Conservation (phyloP, 257 asterid genomes). For the Mitragyna speciosa region DNA sequence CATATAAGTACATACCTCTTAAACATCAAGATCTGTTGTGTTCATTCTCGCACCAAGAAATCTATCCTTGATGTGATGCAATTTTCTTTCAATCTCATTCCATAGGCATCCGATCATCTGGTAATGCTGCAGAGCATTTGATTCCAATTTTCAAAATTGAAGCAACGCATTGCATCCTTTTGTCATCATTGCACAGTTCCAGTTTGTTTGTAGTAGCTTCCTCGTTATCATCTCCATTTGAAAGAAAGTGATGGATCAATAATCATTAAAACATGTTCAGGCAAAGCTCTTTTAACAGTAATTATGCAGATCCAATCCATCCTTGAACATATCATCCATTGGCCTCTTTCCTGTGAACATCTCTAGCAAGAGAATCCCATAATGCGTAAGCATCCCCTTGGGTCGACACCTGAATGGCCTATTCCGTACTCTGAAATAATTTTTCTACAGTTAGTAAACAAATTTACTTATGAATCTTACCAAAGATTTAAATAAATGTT, state of each 20-base stretch:
- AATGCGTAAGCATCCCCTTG: background rate
- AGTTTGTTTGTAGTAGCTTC: background rate
- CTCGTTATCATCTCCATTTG: background rate
- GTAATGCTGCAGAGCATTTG: conserved; percentile 1
- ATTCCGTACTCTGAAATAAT: background rate
- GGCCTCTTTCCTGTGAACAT: conserved; percentile 26
- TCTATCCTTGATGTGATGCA: background rate
- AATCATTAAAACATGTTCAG: conserved; percentile 17
- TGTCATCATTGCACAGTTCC: background rate
- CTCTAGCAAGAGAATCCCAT: conserved; percentile 30
- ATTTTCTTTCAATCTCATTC: conserved; percentile 1
- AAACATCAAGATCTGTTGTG: background rate
- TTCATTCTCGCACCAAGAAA: background rate
- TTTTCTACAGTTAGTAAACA: too few species aligned
- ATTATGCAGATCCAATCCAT: conserved; percentile 19
- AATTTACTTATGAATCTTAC: too few species aligned
- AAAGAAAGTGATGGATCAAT: conserved; percentile 18
- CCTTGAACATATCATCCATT: conserved; percentile 27
- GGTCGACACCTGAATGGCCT: background rate
- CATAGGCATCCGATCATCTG: conserved; percentile 7
- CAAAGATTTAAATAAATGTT: too few species aligned
- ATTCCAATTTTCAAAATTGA: conserved; percentile 9
- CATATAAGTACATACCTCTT: background rate
- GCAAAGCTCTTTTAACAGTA: conserved; percentile 18
- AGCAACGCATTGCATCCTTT: background rate